Evolutionary conservation across 768 basidiomycete genomes (phyloP).

Genomic region (Cantharellus anzutake): DNA sequence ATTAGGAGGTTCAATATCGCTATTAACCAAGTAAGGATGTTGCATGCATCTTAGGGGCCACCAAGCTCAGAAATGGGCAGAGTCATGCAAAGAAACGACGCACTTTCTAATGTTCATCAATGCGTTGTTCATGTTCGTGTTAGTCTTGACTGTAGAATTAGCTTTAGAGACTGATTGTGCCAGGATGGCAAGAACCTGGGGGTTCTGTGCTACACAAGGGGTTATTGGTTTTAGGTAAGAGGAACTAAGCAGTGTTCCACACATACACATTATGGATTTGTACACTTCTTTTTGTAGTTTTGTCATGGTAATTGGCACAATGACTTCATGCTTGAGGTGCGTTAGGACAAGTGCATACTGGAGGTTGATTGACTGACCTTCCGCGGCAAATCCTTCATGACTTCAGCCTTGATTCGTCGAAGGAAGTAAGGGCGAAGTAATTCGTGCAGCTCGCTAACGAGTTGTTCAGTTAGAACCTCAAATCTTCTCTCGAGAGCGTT

Average conservation of each 20-base stretch:
- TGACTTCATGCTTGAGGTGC: constrained; percentile 16
- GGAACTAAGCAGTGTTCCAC: background rate
- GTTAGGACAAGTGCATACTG: background rate
- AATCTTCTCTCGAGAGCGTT: constrained; percentile 37
- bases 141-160: constrained; percentile 13
- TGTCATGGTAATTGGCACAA: constrained; percentile 72
- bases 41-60: constrained; percentile 47
- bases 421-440: constrained; percentile 75
- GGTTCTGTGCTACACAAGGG: constrained; percentile 39
- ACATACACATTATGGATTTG: constrained; percentile 56
- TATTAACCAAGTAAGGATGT: constrained; percentile 74
- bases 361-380: constrained; percentile 33
- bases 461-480: constrained; percentile 57
- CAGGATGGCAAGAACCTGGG: constrained; percentile 43
- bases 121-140: constrained; percentile 55
- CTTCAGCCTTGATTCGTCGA: constrained; percentile 83
- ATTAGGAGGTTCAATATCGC: constrained; percentile 57
- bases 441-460: constrained; percentile 59
- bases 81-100: constrained; percentile 5
- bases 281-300: constrained; percentile 78
- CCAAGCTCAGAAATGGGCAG: background rate
- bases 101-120: constrained; percentile 81
- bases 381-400: constrained; percentile 64
- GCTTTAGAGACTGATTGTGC: constrained; percentile 11
- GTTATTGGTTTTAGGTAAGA: constrained; percentile 6